Base-by-base conservation (phyloP, 2,329 filamentous ascomycete genomes). In the Aspergillus sp. region DNA sequence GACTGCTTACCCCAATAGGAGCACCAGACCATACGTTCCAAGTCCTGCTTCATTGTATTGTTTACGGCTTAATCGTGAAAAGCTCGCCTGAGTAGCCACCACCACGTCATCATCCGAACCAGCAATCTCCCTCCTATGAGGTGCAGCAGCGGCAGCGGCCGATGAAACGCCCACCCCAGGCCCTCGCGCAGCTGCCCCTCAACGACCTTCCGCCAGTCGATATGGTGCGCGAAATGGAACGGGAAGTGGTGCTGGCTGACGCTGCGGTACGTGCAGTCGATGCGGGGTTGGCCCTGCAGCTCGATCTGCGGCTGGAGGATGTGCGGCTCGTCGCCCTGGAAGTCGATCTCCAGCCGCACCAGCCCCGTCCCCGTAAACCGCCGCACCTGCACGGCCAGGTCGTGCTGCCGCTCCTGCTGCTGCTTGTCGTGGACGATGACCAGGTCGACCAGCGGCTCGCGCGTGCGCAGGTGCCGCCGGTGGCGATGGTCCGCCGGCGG, bases 181-280 rank as follows among this genome's bases (percentile, higher is more conserved):
- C 55, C 55, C 50, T 58, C 57, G 1, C 57, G 55, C 14, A 59
- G 51, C 38, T 59, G 57, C 47, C 49, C 51, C 34, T 57, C 55
- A 44, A 59, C 55, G 6, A 56, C 48, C 20, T 47, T 48, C 3
- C 55, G 49, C 57, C 57, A 59, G 48, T 59, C 55, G 31, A 59
- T 47, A 16, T 57, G 55, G 29, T 59, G 57, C n/a, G 57, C 48
- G 43, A 59, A 58, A 34, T 59, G 55, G 19, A 59, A 55, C 1
- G 57, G 55, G n/a, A 59, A 59, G 14, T 59, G 53, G 46, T 58
- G 57, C n/a, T 56, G 57, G 31, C 57, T 59, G 47, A 59, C 50
- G 4, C 52, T 50, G n/a, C 41, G 42, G 34, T 58, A 50, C 7
- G 57, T 58, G 16, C 57, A 59, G 44, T 59, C 57, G 42, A 59